These are phyloP conservation scores for Pseudocercospora macadamiae DNA, from an alignment of 2,329 filamentous ascomycete species.

Conservation along the genomic window DNA sequence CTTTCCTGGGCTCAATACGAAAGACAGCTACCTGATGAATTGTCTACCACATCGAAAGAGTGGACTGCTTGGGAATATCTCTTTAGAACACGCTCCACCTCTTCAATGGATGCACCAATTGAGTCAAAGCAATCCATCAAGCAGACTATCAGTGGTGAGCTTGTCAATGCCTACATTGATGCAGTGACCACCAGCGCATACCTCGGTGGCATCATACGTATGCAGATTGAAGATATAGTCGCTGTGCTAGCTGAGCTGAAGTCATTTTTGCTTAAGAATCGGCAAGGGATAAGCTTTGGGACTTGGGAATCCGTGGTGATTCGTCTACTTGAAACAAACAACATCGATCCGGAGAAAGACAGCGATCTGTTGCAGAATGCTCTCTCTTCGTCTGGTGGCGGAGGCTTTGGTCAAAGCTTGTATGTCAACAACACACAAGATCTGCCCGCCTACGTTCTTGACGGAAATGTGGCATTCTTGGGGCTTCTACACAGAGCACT, in stretches of 20 bases:
- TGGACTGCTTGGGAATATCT: constrained; percentile 37
- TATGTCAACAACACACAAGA: constrained; percentile 39
- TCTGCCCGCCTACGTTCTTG: constrained; percentile 46
- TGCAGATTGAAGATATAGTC: constrained; percentile 39
- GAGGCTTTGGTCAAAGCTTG: constrained; percentile 47
- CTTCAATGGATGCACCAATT: constrained; percentile 24
- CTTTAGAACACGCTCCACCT: constrained; percentile 32
- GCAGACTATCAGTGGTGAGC: constrained; percentile 60
- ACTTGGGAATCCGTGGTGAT: constrained; percentile 51
- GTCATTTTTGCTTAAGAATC: constrained; percentile 29
- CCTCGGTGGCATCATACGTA: constrained; percentile 47
- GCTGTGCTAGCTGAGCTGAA: constrained; percentile 36
- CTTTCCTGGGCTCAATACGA: constrained; percentile 49
- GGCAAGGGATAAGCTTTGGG: constrained; percentile 43
- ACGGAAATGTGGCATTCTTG: constrained; percentile 47
- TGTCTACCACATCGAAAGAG: constrained; percentile 28
- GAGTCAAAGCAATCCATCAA: constrained; percentile 33
- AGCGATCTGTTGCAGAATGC: constrained; percentile 48
- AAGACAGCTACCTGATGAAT: constrained; percentile 30
- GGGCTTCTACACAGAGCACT: constrained; percentile 49
- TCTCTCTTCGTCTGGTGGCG: constrained; percentile 35
- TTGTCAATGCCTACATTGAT: constrained; percentile 59
- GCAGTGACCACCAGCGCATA: constrained; percentile 52
- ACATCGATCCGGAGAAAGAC: constrained; percentile 48
- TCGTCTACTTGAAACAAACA: constrained; percentile 56